Percentiles rank a stretch among this genome's conserved stretches.
These are phyloP conservation scores for Aspergillus cejpii DNA, from an alignment of 2,329 filamentous ascomycete genomes.

Conservation along the genomic window DNA sequence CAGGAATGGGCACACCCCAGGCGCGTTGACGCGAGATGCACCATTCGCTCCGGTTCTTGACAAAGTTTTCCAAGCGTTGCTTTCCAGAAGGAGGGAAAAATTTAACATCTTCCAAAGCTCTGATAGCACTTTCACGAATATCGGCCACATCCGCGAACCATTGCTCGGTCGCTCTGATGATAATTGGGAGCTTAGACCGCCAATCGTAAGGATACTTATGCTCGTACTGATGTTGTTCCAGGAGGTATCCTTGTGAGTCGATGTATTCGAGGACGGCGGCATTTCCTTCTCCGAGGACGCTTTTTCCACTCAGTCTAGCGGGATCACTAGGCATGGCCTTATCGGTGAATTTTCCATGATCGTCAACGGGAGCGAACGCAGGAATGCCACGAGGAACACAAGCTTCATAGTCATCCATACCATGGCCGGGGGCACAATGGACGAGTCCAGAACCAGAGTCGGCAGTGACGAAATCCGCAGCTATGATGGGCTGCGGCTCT, in stretches of 20 bases:
- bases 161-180: constrained; percentile 86
- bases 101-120: constrained; percentile 61
- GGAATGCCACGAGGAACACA: constrained; percentile 65
- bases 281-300: constrained; percentile 65
- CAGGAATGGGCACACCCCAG: constrained; percentile 95
- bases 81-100: constrained; percentile 74
- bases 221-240: constrained; percentile 63
- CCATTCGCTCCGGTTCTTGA: constrained; percentile 87
- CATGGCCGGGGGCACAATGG: constrained; percentile 88
- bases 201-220: constrained; percentile 99
- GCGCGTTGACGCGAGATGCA: constrained; percentile 93
- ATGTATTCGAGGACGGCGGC: constrained; percentile 64
- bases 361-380: constrained; percentile 75
- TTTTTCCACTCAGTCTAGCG: constrained; percentile 59
- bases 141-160: constrained; percentile 92
- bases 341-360: constrained; percentile 70
- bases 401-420: constrained; percentile 89
- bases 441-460: constrained; percentile 94
- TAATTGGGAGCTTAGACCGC: constrained; percentile 88
- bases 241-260: constrained; percentile 51
- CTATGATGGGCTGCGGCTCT: constrained; percentile 61
- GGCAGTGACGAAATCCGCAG: constrained; percentile 81
- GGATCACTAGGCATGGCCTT: constrained; percentile 69
- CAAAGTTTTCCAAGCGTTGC: constrained; percentile 72
- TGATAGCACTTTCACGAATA: constrained; percentile 68